Conservation (phyloP, 1,284 basidiomycete genomes). For the Microbotryomycetes sp. region DNA sequence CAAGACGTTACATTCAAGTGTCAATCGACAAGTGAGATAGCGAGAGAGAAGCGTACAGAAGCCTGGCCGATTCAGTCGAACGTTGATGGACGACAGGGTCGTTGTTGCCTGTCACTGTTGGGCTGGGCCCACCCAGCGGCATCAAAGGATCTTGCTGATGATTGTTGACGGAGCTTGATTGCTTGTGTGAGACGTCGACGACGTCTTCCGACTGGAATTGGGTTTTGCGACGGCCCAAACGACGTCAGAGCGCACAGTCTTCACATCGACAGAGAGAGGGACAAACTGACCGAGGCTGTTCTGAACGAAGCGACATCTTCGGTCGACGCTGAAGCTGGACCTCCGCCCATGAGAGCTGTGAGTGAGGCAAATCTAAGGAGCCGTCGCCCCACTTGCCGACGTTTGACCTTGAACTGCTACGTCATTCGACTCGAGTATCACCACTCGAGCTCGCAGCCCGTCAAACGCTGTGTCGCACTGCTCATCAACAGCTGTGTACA, state of each 20-base stretch:
- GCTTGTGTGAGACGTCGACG: conserved; percentile 8
- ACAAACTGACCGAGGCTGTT: background rate
- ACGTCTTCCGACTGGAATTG: conserved; percentile 19
- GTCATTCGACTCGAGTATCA: too few relatives aligned
- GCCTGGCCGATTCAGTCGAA: background rate
- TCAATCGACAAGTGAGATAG: background rate
- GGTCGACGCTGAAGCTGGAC: background rate
- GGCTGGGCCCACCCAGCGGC: background rate
- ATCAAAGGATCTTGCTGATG: background rate
- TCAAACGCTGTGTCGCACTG: too few relatives aligned
- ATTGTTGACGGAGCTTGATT: background rate
- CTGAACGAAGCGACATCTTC: background rate
- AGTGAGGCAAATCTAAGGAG: too few relatives aligned
- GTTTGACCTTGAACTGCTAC: too few relatives aligned
- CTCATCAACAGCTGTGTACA: too few relatives aligned
- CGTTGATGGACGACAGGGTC: too few relatives aligned
- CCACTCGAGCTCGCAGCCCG: too few relatives aligned
- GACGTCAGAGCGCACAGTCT: background rate
- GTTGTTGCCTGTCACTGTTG: background rate
- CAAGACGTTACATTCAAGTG: background rate
- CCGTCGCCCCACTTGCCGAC: too few relatives aligned
- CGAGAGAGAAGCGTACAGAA: background rate
- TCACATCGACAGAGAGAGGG: background rate
- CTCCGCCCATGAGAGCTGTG: background rate
- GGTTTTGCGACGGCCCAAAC: background rate